Evolutionary conservation across 768 basidiomycete genomes (phyloP).

Genomic region (Xerocomellus chrysenteron): DNA sequence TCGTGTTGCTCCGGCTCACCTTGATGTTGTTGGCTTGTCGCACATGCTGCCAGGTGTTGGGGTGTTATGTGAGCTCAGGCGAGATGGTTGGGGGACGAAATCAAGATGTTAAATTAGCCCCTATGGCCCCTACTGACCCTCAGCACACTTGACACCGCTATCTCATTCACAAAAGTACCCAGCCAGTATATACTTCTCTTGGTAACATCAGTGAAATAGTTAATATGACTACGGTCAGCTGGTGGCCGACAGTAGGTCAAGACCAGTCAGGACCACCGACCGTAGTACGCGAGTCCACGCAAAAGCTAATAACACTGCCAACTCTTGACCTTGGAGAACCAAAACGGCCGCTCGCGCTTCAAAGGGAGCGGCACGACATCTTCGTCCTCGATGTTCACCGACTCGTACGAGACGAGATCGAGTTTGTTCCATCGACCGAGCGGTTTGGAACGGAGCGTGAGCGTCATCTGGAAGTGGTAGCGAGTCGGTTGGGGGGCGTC

Average conservation of each 20-base stretch:
- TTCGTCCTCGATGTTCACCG: slow-evolving; percentile 72
- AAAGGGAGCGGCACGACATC: slow-evolving; percentile 67
- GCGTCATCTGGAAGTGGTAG: slow-evolving; percentile 74
- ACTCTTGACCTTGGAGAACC: slow-evolving; percentile 89
- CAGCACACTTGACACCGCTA: too few species aligned
- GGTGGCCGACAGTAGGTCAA: too few species aligned
- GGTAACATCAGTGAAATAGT: too few species aligned
- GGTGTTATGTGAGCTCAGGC: too few species aligned
- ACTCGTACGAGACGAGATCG: slow-evolving; percentile 70
- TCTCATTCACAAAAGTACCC: too few species aligned
- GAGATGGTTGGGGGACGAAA: too few species aligned
- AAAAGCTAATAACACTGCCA: slow-evolving; percentile 38
- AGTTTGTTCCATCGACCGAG: slow-evolving; percentile 81
- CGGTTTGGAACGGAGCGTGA: slow-evolving; percentile 70
- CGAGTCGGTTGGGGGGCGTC: slow-evolving; percentile 32
- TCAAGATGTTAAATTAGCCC: too few species aligned
- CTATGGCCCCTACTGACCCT: too few species aligned
- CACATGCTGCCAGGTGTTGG: too few species aligned
- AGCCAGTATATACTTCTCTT: too few species aligned
- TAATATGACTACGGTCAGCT: too few species aligned
- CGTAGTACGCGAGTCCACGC: neutral
- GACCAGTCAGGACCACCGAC: neutral
- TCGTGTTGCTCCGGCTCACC: neutral
- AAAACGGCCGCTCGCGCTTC: slow-evolving; percentile 87
- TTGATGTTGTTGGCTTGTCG: neutral